Evolutionary conservation across 1,284 basidiomycete species (phyloP).

Genomic region (Schizopora paradoxa): DNA sequence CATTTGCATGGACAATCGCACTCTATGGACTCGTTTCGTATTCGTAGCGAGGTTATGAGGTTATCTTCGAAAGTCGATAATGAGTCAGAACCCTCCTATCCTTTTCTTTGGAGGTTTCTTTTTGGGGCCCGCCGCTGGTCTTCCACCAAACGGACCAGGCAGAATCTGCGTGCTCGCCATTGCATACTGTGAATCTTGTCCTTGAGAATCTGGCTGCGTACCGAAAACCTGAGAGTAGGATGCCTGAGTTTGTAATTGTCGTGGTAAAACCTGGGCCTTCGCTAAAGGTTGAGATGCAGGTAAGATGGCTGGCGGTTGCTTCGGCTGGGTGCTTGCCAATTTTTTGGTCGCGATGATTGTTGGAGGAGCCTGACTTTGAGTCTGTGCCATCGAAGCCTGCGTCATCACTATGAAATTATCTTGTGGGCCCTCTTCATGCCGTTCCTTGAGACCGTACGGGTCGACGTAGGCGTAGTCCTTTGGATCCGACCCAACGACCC

Average conservation of each 20-base stretch:
- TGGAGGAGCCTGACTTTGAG: slow-evolving; percentile 24
- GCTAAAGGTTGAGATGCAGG: slow-evolving; percentile 13
- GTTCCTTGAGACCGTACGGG: slow-evolving; percentile 38
- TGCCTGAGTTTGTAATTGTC: slow-evolving; percentile 31
- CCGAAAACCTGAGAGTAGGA: slow-evolving; percentile 2
- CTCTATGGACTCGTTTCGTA: no score
- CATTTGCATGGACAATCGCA: no score
- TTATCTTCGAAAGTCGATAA: no score
- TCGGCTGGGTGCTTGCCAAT: neutral
- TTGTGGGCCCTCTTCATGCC: neutral
- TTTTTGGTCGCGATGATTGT: slow-evolving; percentile 20
- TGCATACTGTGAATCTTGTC: slow-evolving; percentile 37
- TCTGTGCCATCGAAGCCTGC: neutral
- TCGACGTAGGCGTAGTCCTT: slow-evolving; percentile 47
- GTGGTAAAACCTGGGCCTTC: slow-evolving; percentile 17
- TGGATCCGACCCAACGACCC: slow-evolving; percentile 53
- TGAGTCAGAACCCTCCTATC: slow-evolving; percentile 71
- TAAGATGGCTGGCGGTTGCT: slow-evolving; percentile 15
- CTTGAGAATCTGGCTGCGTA: slow-evolving; percentile 10
- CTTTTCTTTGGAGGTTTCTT: slow-evolving; percentile 66
- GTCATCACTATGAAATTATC: neutral
- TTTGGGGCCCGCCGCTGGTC: slow-evolving; percentile 38
- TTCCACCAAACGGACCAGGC: slow-evolving; percentile 66
- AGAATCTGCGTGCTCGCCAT: slow-evolving; percentile 64
- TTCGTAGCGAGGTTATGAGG: no score